Percentiles rank a stretch among this genome's conserved stretches.
phyloP scores from a whole-genome alignment of 2,329 filamentous ascomycete genomes.

The Colletotrichum melonis region DNA sequence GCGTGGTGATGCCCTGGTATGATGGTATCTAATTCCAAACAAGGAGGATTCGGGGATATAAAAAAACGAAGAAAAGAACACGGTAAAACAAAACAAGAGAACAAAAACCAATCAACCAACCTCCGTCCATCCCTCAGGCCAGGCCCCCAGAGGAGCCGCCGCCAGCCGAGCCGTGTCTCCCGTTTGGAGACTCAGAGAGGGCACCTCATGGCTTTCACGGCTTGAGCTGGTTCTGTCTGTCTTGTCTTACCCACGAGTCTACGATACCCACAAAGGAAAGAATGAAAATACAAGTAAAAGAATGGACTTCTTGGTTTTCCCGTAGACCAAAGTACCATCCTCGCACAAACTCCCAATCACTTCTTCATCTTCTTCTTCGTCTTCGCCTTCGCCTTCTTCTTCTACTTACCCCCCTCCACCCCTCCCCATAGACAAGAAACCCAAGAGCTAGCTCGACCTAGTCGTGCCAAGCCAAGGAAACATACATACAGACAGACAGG shows the following conservation, averaged over 20 bases:
- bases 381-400: too few species aligned
- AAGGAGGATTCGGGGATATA: conserved; percentile 14
- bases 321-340: neutral
- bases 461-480: neutral
- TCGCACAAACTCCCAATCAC: too few species aligned
- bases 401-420: neutral
- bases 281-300: neutral
- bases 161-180: conserved; percentile 17
- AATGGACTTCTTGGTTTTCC: neutral
- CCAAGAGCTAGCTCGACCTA: neutral
- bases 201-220: neutral
- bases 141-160: conserved; percentile 11
- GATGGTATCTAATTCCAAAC: neutral
- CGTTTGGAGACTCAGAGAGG: conserved; percentile 17
- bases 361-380: neutral
- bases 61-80: neutral
- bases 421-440: neutral
- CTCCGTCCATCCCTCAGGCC: neutral
- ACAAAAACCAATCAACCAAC: neutral
- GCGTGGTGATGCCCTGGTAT: neutral
- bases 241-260: conserved; percentile 24
- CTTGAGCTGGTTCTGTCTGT: conserved; percentile 24
- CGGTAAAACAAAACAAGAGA: neutral
- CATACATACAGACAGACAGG: conserved; percentile 6
- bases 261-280: neutral